Percentiles rank a stretch among this genome's conserved stretches.
phyloP scores from a whole-genome alignment of 768 basidiomycete genomes.

The Calocybe cyanea region DNA sequence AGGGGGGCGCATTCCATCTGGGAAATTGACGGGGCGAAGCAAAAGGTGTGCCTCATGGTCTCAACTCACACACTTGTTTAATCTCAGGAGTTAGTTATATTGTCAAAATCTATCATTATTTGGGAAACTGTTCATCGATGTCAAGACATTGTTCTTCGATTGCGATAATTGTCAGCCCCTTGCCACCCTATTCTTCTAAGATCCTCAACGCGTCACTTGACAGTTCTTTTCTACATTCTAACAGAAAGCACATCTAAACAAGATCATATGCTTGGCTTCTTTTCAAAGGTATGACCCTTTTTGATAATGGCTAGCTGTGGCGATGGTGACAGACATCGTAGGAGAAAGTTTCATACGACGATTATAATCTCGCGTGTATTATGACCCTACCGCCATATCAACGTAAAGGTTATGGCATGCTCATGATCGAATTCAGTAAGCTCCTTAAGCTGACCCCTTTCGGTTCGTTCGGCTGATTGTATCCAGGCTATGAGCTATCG shows the following conservation, averaged over 20 bases:
- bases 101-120: conserved; percentile 96
- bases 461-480: neutral
- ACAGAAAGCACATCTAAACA: conserved; percentile 78
- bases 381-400: conserved; percentile 94
- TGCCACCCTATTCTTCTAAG: neutral
- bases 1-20: conserved; percentile 87
- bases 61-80: neutral
- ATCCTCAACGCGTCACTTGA: neutral
- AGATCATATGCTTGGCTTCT: conserved; percentile 78
- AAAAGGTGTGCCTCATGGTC: conserved; percentile 55
- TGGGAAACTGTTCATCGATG: conserved; percentile 98
- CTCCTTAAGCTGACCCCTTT: conserved; percentile 3
- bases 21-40: conserved; percentile 89
- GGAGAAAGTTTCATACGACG: conserved; percentile 96
- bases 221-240: conserved; percentile 89
- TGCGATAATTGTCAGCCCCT: conserved; percentile 69
- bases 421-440: conserved; percentile 98
- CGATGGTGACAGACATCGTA: conserved; percentile 22
- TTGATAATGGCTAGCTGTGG: neutral
- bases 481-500: conserved; percentile 87
- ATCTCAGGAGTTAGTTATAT: conserved; percentile 63
- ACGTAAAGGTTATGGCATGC: conserved; percentile 84
- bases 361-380: conserved; percentile 97
- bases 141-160: conserved; percentile 93
- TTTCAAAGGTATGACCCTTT: conserved; percentile 47